Evolutionary conservation across 257 asterid genomes (phyloP).

Genomic region (Plantago major): DNA sequence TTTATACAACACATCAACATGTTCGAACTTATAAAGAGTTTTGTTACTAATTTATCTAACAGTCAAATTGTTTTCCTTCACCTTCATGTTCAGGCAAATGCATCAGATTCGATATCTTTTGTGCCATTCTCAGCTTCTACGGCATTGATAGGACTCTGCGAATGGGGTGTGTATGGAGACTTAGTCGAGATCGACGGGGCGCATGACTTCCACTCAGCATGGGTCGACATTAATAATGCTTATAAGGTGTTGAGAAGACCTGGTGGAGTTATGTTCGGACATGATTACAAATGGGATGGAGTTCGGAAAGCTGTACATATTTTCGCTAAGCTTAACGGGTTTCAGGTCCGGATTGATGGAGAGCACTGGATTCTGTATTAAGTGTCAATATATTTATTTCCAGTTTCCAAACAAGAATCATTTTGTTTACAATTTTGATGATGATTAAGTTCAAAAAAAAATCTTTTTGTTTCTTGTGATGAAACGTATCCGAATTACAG

Average conservation of each 20-base stretch:
- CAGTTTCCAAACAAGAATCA: no score
- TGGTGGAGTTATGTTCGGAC: constrained; percentile 60
- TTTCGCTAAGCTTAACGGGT: constrained; percentile 39
- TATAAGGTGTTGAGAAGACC: constrained; percentile 41
- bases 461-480: no score
- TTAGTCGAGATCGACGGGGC: constrained; percentile 66
- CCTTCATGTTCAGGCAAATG: neutral
- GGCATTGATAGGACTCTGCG: constrained; percentile 50
- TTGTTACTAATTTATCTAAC: no score
- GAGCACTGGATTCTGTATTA: constrained; percentile 49
- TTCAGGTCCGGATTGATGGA: constrained; percentile 41
- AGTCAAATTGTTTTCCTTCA: no score
- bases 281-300: constrained; percentile 45
- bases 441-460: no score
- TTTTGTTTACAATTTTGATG: no score
- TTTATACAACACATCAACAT: no score
- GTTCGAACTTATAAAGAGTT: no score
- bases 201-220: constrained; percentile 70
- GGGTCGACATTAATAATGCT: constrained; percentile 59
- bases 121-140: constrained; percentile 58
- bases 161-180: constrained; percentile 66
- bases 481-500: no score
- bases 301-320: constrained; percentile 52
- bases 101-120: constrained; percentile 20
- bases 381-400: no score